Percentiles rank a stretch among this genome's conserved stretches.
Conservation (phyloP, 169 alveolate species). For the Hepatocystis sp. region DNA sequence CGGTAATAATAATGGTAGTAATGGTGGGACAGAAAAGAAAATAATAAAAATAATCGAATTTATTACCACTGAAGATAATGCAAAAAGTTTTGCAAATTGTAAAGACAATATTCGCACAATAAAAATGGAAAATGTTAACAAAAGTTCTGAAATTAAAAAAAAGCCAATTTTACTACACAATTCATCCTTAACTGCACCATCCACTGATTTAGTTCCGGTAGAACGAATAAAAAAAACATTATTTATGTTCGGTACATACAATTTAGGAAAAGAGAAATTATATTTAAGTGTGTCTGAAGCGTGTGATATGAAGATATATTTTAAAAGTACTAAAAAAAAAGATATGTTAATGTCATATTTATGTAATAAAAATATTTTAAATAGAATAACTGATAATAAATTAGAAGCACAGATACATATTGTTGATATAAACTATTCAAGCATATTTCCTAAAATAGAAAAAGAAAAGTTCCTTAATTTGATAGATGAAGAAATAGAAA, state of each 20-base stretch:
- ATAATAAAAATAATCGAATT: too few relatives aligned
- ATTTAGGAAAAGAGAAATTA: conserved; percentile 69
- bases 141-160: too few relatives aligned
- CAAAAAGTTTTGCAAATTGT: too few relatives aligned
- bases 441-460: conserved; percentile 65
- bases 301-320: conserved; percentile 66
- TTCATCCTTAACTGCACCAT: too few relatives aligned
- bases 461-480: conserved; percentile 35
- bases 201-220: too few relatives aligned
- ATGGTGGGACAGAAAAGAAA: too few relatives aligned
- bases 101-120: too few relatives aligned
- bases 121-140: too few relatives aligned
- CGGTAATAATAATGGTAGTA: too few relatives aligned
- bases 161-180: too few relatives aligned
- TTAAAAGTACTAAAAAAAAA: conserved; percentile 29
- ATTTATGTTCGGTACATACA: conserved; percentile 73
- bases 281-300: conserved; percentile 71
- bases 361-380: conserved; percentile 27
- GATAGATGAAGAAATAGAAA: conserved; percentile 63
- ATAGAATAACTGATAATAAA: conserved; percentile 61
- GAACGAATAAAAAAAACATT: conserved; percentile 56
- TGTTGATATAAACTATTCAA: conserved; percentile 65
- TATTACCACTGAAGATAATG: too few relatives aligned
- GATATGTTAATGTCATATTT: conserved; percentile 33
- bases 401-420: conserved; percentile 72